Evolutionary conservation across 352 stramenopile species (phyloP), one percentile per base, ranked within the genome.

Genomic region (Globisporangium perplexum): DNA sequence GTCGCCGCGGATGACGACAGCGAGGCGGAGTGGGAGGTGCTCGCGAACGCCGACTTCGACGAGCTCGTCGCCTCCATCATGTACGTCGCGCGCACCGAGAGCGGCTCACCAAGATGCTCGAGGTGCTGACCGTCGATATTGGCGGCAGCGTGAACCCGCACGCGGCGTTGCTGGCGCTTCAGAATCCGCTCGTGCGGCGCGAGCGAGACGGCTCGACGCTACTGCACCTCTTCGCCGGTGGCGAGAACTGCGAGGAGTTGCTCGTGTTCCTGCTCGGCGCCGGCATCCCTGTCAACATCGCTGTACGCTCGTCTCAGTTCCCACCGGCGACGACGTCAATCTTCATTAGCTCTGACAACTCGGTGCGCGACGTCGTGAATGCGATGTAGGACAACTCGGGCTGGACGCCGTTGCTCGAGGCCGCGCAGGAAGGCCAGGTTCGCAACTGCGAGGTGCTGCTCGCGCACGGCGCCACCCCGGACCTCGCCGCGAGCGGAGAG

Each of bases 391-490:
- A 86, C 53, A 54, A 62, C 30, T 66, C 63, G 8, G 76, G 74
- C 26, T 86, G 77, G 77, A 86, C 72, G 47, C 72, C 77, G 35
- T 54, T 85, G 53, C 70, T 88, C 5, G 77, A 88, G 42, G 77
- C 74, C 1, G 65, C 72, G 1, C 74, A 88, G 26, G 74, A 84
- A 62, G 77, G 77, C 0, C 74, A 81, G 42, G 66, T 82, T 39
- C 55, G 38, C 15, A 77, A 74, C 23, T 83, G 74, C 38, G 53
- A 72, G 44, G 66, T 72, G 28, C 54, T 86, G 28, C 43, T 86
- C 7, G 69, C 68, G 12, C 51, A 66, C 22, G 72, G 71, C 14
- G 74, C 72, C 17, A 74, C 50, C 0, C 70, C 72, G 0, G 54
- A 85, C 42, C 55, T 86, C 7, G 60, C 64, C 0, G 55, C 65